Percentiles rank a stretch among this genome's conserved stretches.
Evolutionary conservation across 306 rosid genomes (phyloP).

Genomic region (Begonia loranthoides): DNA sequence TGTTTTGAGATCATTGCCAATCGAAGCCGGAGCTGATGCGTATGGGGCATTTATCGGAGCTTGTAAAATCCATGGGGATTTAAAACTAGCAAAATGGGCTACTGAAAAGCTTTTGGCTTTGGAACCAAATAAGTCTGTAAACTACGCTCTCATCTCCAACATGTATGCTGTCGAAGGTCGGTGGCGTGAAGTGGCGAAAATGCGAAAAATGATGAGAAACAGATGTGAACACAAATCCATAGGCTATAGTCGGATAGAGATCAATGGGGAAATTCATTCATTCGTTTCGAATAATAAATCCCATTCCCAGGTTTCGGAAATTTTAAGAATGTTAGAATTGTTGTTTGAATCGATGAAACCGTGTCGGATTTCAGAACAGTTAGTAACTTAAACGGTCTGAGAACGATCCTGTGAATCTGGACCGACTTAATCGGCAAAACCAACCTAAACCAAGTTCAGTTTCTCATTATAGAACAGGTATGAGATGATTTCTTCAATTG

Average conservation of each 20-base stretch:
- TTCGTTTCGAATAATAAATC: slow-evolving; percentile 41
- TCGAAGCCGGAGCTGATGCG: slow-evolving; percentile 30
- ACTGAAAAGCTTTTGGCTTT: slow-evolving; percentile 37
- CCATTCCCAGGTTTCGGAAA: slow-evolving; percentile 30
- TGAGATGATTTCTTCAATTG: too few species aligned
- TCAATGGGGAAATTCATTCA: slow-evolving; percentile 26
- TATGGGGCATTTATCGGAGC: slow-evolving; percentile 66
- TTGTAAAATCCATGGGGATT: slow-evolving; percentile 47
- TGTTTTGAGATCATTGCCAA: slow-evolving; percentile 35
- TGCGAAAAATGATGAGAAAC: slow-evolving; percentile 29
- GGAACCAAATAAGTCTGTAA: slow-evolving; percentile 43
- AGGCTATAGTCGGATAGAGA: slow-evolving; percentile 68
- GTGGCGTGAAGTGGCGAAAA: slow-evolving; percentile 51
- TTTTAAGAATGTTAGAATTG: slow-evolving; percentile 24
- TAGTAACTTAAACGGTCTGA: too few species aligned
- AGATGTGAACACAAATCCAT: slow-evolving; percentile 29
- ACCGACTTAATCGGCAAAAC: too few species aligned
- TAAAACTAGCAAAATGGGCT: slow-evolving; percentile 42
- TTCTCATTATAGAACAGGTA: too few species aligned
- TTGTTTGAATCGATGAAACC: slow-evolving; percentile 35
- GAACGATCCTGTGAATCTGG: too few species aligned
- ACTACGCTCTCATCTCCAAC: slow-evolving; percentile 47
- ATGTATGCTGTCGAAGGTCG: slow-evolving; percentile 46
- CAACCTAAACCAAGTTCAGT: too few species aligned
- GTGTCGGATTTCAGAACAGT: neutral